Evolutionary conservation across 306 rosid genomes (phyloP).

Genomic region (Leucaena leucocephala): DNA sequence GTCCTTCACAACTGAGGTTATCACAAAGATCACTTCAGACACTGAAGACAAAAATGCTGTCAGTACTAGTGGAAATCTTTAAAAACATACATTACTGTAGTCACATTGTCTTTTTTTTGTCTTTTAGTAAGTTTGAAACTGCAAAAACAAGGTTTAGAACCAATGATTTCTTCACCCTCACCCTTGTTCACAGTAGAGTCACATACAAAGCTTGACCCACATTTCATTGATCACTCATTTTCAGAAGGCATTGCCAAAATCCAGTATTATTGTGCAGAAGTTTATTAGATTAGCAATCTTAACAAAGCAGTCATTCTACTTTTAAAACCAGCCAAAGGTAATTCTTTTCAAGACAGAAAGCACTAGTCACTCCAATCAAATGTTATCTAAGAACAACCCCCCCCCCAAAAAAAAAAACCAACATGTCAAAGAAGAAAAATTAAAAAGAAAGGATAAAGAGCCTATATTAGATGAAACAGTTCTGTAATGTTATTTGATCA

Average conservation of each 20-base stretch:
- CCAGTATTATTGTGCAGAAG: not conserved
- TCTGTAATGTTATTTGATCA: conserved; percentile 10
- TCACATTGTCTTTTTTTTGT: conserved; percentile 4
- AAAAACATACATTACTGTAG: not conserved
- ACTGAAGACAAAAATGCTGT: conserved; percentile 49
- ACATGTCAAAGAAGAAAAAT: not conserved
- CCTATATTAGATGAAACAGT: not conserved
- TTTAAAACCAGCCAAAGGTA: not conserved
- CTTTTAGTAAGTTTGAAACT: conserved; percentile 8
- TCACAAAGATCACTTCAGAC: conserved; percentile 85
- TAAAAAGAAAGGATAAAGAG: not conserved
- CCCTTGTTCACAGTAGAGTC: not conserved
- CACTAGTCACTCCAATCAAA: conserved; percentile 4
- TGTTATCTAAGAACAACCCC: not conserved
- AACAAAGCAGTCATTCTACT: not conserved
- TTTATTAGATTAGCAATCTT: not conserved
- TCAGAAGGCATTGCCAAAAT: not conserved
- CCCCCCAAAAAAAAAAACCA: not conserved
- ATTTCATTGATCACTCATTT: conserved; percentile 11
- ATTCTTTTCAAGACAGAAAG: not conserved
- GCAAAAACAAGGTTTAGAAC: conserved; percentile 14
- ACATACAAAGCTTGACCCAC: not conserved
- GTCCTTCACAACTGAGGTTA: conserved; percentile 92
- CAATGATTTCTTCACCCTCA: not conserved
- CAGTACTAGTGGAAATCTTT: conserved; percentile 15